phyloP scores from a whole-genome alignment of 495 filamentous ascomycete genomes.

The Lasiosphaeria ovina region DNA sequence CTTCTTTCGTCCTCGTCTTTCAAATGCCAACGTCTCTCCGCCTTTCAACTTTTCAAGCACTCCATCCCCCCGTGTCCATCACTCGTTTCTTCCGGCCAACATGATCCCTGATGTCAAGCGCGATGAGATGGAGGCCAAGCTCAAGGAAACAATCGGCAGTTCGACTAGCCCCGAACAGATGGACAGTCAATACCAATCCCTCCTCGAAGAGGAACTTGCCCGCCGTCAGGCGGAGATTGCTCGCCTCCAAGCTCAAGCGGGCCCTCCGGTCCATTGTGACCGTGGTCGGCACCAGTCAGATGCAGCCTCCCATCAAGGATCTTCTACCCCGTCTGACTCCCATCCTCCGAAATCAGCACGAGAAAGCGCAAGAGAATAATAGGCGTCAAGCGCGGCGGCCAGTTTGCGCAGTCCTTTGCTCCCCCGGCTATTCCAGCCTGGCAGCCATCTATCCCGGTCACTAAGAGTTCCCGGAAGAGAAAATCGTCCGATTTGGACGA shows the following conservation, averaged over 20 bases:
- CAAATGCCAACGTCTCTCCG: too few species aligned
- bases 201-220: slow-evolving; percentile 92
- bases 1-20: too few species aligned
- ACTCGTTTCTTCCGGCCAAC: slow-evolving; percentile 74
- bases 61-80: slow-evolving; percentile 64
- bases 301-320: slow-evolving; percentile 99
- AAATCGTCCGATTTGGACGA: slow-evolving; percentile 68
- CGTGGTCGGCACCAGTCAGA: slow-evolving; percentile 94
- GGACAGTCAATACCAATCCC: slow-evolving; percentile 91
- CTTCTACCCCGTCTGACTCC: slow-evolving; percentile 93
- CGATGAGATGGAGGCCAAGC: slow-evolving; percentile 74
- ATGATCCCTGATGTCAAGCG: slow-evolving; percentile 60
- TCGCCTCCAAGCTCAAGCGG: slow-evolving; percentile 86
- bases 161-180: slow-evolving; percentile 87
- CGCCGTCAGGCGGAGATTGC: slow-evolving; percentile 57
- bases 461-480: slow-evolving; percentile 61
- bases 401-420: too few species aligned
- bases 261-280: slow-evolving; percentile 95
- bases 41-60: too few species aligned
- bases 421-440: slow-evolving; percentile 16
- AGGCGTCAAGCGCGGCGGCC: too few species aligned
- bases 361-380: slow-evolving; percentile 58
- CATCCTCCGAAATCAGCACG: slow-evolving; percentile 77
- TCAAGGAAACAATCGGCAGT: slow-evolving; percentile 86
- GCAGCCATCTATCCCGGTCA: slow-evolving; percentile 1